Percentiles rank a stretch among this genome's conserved stretches.
Conservation (phyloP, 768 basidiomycete species). For the Hebeloma cylindrosporum region DNA sequence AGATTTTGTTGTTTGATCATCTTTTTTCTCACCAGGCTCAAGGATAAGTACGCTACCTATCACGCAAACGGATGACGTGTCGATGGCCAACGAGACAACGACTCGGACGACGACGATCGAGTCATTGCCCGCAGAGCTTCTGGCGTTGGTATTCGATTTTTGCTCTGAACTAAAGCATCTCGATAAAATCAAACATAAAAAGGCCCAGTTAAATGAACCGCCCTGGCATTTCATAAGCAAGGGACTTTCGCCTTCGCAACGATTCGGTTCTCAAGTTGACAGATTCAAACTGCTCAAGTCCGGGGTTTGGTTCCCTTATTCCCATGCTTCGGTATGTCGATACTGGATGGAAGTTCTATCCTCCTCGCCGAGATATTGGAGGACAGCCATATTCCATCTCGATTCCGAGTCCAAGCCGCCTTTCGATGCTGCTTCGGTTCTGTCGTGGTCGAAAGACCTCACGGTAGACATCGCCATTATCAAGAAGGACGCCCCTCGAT, state of each 20-base stretch:
- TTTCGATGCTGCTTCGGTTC: not conserved
- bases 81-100: no score
- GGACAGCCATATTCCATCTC: not conserved
- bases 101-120: conserved; percentile 1
- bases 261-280: not conserved
- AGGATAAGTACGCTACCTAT: no score
- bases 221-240: conserved; percentile 1
- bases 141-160: conserved; percentile 2
- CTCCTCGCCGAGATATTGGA: conserved; percentile 1
- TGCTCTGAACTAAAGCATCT: not conserved
- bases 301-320: not conserved
- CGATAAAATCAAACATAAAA: not conserved
- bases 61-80: no score
- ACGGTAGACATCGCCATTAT: not conserved
- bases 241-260: not conserved
- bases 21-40: no score
- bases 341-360: conserved; percentile 3
- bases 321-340: not conserved
- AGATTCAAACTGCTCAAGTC: not conserved
- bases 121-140: not conserved
- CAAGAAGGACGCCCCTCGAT: not conserved
- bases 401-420: not conserved
- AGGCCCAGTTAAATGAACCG: not conserved
- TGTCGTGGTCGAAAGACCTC: not conserved
- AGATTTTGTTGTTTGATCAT: no score